Evolutionary conservation across 768 basidiomycete genomes (phyloP).

Genomic region (Lactarius evosmus): DNA sequence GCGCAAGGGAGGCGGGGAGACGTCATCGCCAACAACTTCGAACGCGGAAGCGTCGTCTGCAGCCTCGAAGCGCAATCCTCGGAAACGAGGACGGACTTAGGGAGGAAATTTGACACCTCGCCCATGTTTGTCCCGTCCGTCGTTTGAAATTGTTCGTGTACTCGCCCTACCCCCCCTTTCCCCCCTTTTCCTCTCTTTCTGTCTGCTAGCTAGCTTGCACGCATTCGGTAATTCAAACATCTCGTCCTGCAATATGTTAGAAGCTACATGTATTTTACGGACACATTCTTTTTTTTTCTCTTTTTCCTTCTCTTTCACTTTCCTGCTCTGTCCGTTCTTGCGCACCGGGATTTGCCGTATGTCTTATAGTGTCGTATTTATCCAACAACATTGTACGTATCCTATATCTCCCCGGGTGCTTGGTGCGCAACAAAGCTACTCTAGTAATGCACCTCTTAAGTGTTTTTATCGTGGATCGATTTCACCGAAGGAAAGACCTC

Average conservation of each 20-base stretch:
- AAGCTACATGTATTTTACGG: constrained; percentile 29
- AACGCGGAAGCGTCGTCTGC: constrained; percentile 44
- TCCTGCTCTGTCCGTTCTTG: constrained; percentile 27
- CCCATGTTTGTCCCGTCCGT: constrained; percentile 5
- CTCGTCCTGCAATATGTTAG: constrained; percentile 28
- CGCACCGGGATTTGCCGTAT: constrained; percentile 30
- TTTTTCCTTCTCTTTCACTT: constrained; percentile 28
- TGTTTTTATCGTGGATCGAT: constrained; percentile 13
- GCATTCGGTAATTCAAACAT: constrained; percentile 25
- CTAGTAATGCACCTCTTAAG: constrained; percentile 24
- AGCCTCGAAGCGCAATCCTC: constrained; percentile 46
- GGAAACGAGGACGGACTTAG: constrained; percentile 55
- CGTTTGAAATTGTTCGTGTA: constrained; percentile 10
- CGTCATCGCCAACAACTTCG: constrained; percentile 51
- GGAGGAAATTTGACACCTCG: constrained; percentile 40
- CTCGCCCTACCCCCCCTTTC: background rate
- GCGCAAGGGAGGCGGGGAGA: constrained; percentile 37
- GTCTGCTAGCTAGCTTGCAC: constrained; percentile 6
- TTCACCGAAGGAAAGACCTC: constrained; percentile 2
- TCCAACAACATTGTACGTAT: constrained; percentile 27
- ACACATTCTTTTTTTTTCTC: constrained; percentile 9
- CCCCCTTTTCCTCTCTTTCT: background rate
- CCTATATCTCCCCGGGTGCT: constrained; percentile 25
- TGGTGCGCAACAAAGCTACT: constrained; percentile 28
- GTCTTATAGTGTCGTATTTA: constrained; percentile 36